Evolutionary conservation across 495 filamentous ascomycete species (phyloP).

Genomic region (Penicillium arizonense): DNA sequence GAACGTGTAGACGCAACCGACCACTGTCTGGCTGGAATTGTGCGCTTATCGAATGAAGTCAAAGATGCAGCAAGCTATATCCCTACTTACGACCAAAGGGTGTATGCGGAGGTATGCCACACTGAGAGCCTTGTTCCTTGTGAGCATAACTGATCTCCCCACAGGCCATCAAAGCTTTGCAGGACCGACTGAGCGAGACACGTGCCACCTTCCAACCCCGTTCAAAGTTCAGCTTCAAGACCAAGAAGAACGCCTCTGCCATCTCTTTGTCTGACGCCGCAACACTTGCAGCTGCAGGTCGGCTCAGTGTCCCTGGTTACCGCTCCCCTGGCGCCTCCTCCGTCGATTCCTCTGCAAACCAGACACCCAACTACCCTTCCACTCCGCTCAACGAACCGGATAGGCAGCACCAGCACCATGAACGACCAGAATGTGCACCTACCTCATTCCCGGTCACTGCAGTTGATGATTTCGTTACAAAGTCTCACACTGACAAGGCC

Average conservation of each 20-base stretch:
- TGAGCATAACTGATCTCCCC: not conserved
- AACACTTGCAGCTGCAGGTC: slow-evolving; percentile 46
- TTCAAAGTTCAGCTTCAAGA: slow-evolving; percentile 74
- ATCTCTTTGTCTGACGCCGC: slow-evolving; percentile 58
- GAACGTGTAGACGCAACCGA: slow-evolving; percentile 66
- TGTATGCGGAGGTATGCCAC: slow-evolving; percentile 61
- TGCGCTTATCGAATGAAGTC: slow-evolving; percentile 64
- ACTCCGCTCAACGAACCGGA: slow-evolving; percentile 51
- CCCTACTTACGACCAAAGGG: slow-evolving; percentile 74
- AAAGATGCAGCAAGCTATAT: slow-evolving; percentile 66
- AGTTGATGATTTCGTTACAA: slow-evolving; percentile 14
- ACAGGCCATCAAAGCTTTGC: slow-evolving; percentile 67
- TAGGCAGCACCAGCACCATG: slow-evolving; percentile 30
- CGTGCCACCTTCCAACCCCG: slow-evolving; percentile 60
- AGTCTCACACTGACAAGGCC: slow-evolving; percentile 15
- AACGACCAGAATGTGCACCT: slow-evolving; percentile 35
- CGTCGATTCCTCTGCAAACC: slow-evolving; percentile 46
- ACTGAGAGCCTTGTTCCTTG: not conserved
- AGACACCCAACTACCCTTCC: slow-evolving; percentile 51
- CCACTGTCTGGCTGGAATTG: slow-evolving; percentile 63
- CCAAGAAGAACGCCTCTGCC: slow-evolving; percentile 54
- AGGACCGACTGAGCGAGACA: slow-evolving; percentile 60
- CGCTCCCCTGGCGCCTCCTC: slow-evolving; percentile 44
- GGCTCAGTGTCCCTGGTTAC: slow-evolving; percentile 43
- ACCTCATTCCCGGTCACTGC: slow-evolving; percentile 33